Conservation (phyloP, 2,329 filamentous ascomycete genomes). For the Talaromyces sp. region DNA sequence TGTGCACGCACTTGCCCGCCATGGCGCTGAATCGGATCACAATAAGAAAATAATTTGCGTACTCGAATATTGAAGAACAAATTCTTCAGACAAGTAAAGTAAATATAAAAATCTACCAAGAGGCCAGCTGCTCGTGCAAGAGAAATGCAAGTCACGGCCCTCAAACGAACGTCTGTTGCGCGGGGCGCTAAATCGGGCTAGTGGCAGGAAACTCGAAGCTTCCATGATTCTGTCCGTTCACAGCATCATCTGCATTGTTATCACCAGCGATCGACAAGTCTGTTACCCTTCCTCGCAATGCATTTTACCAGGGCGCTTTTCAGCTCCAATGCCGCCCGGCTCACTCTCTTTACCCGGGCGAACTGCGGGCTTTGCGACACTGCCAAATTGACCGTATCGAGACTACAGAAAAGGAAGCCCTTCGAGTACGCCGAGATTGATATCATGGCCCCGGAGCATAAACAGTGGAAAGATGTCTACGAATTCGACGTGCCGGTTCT, state of each 20-base stretch:
- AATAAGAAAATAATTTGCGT: background rate
- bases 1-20: slow-evolving; percentile 78
- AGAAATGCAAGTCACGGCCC: background rate
- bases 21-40: slow-evolving; percentile 15
- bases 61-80: background rate
- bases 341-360: slow-evolving; percentile 57
- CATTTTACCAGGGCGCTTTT: slow-evolving; percentile 25
- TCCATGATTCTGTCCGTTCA: slow-evolving; percentile 19
- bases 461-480: slow-evolving; percentile 55
- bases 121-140: background rate
- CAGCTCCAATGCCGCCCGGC: slow-evolving; percentile 27
- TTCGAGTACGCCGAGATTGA: slow-evolving; percentile 56
- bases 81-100: background rate
- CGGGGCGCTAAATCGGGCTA: slow-evolving; percentile 24
- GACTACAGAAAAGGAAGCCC: slow-evolving; percentile 47
- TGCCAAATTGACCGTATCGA: slow-evolving; percentile 52
- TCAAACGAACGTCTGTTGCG: background rate
- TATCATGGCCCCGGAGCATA: slow-evolving; percentile 50
- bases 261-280: background rate
- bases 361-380: slow-evolving; percentile 57
- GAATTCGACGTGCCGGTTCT: slow-evolving; percentile 61
- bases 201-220: slow-evolving; percentile 34
- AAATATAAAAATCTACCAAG: background rate
- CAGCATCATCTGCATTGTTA: background rate
- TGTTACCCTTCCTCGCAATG: slow-evolving; percentile 15